Evolutionary conservation across 2,329 filamentous ascomycete species (phyloP).

Genomic region (Xylariaceae sp.): DNA sequence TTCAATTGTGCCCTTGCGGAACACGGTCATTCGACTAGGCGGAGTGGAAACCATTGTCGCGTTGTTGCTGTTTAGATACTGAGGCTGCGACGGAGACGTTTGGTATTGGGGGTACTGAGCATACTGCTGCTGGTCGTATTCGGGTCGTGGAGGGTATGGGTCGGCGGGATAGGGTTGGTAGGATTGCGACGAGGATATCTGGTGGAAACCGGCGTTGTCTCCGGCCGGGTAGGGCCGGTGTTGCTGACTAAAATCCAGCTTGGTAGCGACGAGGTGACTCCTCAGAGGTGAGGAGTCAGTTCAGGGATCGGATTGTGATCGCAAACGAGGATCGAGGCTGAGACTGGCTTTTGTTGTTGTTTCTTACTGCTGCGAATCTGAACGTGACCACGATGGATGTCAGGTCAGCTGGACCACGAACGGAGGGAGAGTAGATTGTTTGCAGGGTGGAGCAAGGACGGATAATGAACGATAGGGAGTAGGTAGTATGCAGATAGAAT

Average conservation of each 20-base stretch:
- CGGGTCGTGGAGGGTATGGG: conserved; percentile 19
- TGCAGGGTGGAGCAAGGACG: conserved; percentile 2
- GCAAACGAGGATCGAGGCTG: neutral
- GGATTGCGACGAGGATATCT: conserved; percentile 24
- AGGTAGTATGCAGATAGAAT: too few relatives aligned
- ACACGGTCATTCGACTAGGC: conserved; percentile 31
- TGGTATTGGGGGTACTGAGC: conserved; percentile 28
- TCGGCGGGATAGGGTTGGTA: conserved; percentile 17
- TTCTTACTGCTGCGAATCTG: conserved; percentile 5
- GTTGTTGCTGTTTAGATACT: conserved; percentile 31
- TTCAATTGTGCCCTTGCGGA: conserved; percentile 55
- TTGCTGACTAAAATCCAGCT: conserved; percentile 30
- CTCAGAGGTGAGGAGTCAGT: conserved; percentile 26
- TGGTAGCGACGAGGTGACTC: conserved; percentile 23
- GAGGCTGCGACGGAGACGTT: conserved; percentile 14
- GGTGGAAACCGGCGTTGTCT: conserved; percentile 27
- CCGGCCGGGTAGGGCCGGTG: conserved; percentile 24
- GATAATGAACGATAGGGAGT: neutral
- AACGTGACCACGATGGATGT: neutral
- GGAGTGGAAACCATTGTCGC: conserved; percentile 33
- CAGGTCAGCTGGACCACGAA: conserved; percentile 1
- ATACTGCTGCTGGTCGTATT: conserved; percentile 24
- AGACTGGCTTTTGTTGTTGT: conserved; percentile 1
- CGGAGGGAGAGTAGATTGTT: neutral
- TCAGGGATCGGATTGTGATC: conserved; percentile 3